These are phyloP conservation scores for Nissolia schottii DNA, from an alignment of 306 rosid genomes.

Conservation along the genomic window DNA sequence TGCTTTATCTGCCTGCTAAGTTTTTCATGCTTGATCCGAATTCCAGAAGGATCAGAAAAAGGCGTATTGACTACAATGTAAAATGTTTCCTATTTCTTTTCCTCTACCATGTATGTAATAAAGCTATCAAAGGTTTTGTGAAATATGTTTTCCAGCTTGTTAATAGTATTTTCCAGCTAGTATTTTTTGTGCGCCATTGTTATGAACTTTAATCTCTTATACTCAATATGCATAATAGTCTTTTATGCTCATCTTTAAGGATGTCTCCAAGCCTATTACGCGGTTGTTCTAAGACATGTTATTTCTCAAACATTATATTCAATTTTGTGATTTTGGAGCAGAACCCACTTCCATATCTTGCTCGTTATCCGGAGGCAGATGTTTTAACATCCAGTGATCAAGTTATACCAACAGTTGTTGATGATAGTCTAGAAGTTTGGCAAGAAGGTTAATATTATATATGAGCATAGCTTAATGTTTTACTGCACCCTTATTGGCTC, in stretches of 20 bases:
- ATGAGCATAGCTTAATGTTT: slow-evolving; percentile 4
- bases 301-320: slow-evolving; percentile 14
- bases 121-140: not conserved
- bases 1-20: not conserved
- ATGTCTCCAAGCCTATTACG: not conserved
- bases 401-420: slow-evolving; percentile 83
- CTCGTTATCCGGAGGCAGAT: slow-evolving; percentile 88
- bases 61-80: not conserved
- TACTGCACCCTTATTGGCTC: not conserved
- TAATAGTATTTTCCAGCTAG: not conserved
- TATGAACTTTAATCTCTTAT: not conserved
- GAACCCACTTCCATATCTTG: slow-evolving; percentile 95
- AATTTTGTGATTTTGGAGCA: slow-evolving; percentile 49
- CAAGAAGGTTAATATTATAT: slow-evolving; percentile 59
- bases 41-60: slow-evolving; percentile 9
- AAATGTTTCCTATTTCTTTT: not conserved
- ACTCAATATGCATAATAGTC: not conserved
- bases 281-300: slow-evolving; percentile 7
- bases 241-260: slow-evolving; percentile 5
- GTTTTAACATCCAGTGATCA: slow-evolving; percentile 95
- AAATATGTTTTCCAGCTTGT: not conserved
- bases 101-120: not conserved
- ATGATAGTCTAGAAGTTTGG: slow-evolving; percentile 86
- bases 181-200: not conserved
- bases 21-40: slow-evolving; percentile 2